These are phyloP conservation scores for Tetrapyrgos nigripes DNA, from an alignment of 1,284 basidiomycete species.

Conservation along the genomic window DNA sequence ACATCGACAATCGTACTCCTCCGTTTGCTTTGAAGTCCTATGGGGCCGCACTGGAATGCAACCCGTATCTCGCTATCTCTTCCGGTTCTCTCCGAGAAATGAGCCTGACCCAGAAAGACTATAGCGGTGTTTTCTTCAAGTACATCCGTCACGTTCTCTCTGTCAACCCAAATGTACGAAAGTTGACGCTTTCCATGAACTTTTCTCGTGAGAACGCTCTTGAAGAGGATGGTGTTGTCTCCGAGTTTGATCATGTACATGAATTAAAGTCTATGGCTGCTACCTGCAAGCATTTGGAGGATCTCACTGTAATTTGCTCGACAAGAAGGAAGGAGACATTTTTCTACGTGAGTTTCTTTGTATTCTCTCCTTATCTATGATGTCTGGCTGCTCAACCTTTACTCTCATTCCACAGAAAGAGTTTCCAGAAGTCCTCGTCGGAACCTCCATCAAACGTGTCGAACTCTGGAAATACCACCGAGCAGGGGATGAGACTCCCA, in stretches of 20 bases:
- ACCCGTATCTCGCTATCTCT: neutral
- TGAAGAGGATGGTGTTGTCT: neutral
- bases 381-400: neutral
- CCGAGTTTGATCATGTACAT: conserved; percentile 6
- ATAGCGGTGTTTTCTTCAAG: neutral
- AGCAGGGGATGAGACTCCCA: neutral
- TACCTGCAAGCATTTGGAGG: conserved; percentile 4
- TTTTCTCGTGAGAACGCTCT: neutral
- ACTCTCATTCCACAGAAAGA: neutral
- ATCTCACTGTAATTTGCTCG: conserved; percentile 10
- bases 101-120: conserved; percentile 1
- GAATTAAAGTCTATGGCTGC: conserved; percentile 2
- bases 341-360: neutral
- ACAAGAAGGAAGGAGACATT: conserved; percentile 16
- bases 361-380: neutral
- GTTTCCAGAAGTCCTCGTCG: neutral
- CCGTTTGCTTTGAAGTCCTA: neutral
- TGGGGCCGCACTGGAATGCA: neutral
- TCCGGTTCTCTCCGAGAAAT: neutral
- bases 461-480: neutral
- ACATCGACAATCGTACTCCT: neutral
- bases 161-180: neutral
- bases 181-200: conserved; percentile 12
- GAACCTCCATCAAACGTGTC: neutral
- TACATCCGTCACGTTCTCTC: neutral